Percentiles rank a stretch among this genome's conserved stretches.
Conservation (phyloP, 1,284 basidiomycete genomes). For the Fomitopsis schrenkii region DNA sequence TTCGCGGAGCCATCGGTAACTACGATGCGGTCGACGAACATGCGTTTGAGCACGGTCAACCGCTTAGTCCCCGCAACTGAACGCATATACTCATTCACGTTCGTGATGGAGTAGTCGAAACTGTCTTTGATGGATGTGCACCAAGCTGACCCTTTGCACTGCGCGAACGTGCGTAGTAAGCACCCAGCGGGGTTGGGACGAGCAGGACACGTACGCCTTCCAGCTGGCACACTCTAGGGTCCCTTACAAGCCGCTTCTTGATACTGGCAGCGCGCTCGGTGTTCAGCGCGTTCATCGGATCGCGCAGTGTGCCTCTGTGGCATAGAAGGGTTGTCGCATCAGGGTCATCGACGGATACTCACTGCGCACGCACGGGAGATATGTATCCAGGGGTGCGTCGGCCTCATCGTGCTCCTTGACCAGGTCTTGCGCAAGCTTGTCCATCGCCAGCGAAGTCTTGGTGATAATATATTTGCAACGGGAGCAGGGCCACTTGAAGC, state of each 20-base stretch:
- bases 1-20: conserved; percentile 8
- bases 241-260: conserved; percentile 16
- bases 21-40: neutral
- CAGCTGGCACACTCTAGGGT: neutral
- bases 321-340: no score
- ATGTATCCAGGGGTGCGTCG: conserved; percentile 8
- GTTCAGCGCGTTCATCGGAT: conserved; percentile 19
- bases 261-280: conserved; percentile 20
- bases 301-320: conserved; percentile 27
- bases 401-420: conserved; percentile 11
- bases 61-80: neutral
- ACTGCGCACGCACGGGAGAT: conserved; percentile 26
- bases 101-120: conserved; percentile 8
- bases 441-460: conserved; percentile 29
- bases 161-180: neutral
- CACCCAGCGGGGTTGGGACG: neutral
- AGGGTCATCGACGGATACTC: no score
- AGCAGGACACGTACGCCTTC: neutral
- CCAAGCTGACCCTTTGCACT: no score
- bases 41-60: neutral
- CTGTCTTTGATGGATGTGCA: conserved; percentile 7
- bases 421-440: conserved; percentile 34
- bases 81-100: neutral
- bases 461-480: conserved; percentile 28
- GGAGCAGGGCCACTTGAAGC: conserved; percentile 27